Base-by-base conservation (phyloP, 129 eudicot genomes). In the Helichrysum umbraculigerum region DNA sequence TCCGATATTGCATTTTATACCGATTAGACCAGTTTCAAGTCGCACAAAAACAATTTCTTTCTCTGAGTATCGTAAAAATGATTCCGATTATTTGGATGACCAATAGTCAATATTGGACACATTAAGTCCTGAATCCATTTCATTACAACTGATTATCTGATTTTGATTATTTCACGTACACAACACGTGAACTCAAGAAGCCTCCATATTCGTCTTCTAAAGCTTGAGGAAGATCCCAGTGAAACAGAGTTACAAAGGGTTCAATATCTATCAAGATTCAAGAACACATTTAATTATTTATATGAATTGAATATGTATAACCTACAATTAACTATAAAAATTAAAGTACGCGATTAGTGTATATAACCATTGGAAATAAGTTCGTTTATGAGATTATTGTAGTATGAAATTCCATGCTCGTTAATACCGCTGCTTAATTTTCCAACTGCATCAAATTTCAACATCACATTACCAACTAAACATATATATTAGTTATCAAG, bases 121-220 rank as follows among this genome's bases (percentile, higher is more conserved):
- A 39, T 0, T 39, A 39, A 39, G 11, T 39, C 44, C 42, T 37
- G 3, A 39, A 39, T 39, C 12, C 11, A 11, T 39, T 39, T 9
- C 9, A 12, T 39, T 7, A 39, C 12, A 39, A 39, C 3, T 39
- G 3, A 39, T 39, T 9, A 41, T 41, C 14, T 41, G 47, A 41
- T 41, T 41, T 41, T 41, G 14, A 41, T 41, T 41, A 41, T 41
- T 41, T 41, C 47, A 72, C 90, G 70, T 83, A 85, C 96, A 86
- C 85, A 52, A 90, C 71, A 8, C 75, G 41, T 1, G 80, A 72
- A 66, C 85, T 82, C 78, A 87, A 82, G 78, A 87, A 86, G 29
- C 96, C 96, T 11, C 92, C 90, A 64, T 90, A 90, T 25, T 83
- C 88, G 20, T 90, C 92, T 79, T 90, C 88, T 35, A 90, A 56